Conservation (phyloP, 495 filamentous ascomycete species). For the Wilcoxina mikolae region DNA sequence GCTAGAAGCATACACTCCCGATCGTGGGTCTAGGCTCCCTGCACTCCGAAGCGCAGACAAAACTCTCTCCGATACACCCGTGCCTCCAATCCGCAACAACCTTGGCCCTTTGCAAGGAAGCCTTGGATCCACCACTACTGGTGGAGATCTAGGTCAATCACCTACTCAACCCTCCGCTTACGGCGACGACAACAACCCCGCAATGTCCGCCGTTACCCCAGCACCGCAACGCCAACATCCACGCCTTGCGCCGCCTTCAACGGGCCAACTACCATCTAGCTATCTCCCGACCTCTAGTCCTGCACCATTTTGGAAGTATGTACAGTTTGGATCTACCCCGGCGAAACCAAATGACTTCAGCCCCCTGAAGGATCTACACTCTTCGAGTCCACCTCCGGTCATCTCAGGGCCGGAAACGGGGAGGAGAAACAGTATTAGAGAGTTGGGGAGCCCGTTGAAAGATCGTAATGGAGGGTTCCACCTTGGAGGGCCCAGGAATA, state of each 20-base stretch:
- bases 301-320: conserved; percentile 94
- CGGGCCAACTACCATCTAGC: conserved; percentile 69
- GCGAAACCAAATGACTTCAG: conserved; percentile 47
- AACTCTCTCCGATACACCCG: conserved; percentile 26
- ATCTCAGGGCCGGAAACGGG: conserved; percentile 37
- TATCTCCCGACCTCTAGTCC: conserved; percentile 91
- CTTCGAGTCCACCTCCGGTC: conserved; percentile 32
- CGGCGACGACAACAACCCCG: conserved; percentile 40
- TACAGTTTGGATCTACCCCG: conserved; percentile 62
- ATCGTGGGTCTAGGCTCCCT: conserved; percentile 37
- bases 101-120: neutral
- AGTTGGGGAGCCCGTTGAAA: conserved; percentile 26
- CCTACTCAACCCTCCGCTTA: neutral
- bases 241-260: conserved; percentile 72
- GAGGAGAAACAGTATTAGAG: conserved; percentile 38
- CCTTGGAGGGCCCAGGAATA: conserved; percentile 11
- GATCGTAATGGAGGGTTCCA: conserved; percentile 21
- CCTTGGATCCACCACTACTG: neutral
- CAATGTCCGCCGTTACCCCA: conserved; percentile 61
- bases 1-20: conserved; percentile 42
- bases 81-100: neutral
- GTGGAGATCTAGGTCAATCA: neutral
- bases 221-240: conserved; percentile 72
- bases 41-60: conserved; percentile 35
- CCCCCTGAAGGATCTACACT: conserved; percentile 42